Conservation (phyloP, 805 yeast genomes). For the Priceomyces medius region DNA sequence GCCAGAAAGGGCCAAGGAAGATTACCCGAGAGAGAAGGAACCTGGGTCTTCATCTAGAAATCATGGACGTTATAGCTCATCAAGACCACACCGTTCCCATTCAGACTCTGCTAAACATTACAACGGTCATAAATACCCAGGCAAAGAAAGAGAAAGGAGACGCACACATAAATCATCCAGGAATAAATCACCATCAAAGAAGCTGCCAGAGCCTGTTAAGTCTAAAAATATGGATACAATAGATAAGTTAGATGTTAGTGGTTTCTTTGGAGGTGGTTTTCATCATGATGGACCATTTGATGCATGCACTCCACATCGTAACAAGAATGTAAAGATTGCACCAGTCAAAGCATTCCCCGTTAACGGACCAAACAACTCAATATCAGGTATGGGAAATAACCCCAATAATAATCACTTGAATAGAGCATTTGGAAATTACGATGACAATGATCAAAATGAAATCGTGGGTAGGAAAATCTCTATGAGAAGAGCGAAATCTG, state of each 20-base stretch:
- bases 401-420: conserved; percentile 56
- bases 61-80: conserved; percentile 10
- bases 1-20: conserved; percentile 34
- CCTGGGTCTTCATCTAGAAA: conserved; percentile 18
- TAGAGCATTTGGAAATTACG: conserved; percentile 71
- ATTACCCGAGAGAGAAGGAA: conserved; percentile 55
- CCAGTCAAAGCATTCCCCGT: conserved; percentile 95
- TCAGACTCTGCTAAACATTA: conserved; percentile 14
- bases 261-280: conserved; percentile 88
- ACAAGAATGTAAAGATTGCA: conserved; percentile 69
- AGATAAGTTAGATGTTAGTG: conserved; percentile 94
- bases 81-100: conserved; percentile 23
- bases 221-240: conserved; percentile 86
- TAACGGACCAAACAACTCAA: conserved; percentile 89
- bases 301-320: conserved; percentile 96
- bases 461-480: conserved; percentile 29
- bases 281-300: conserved; percentile 99
- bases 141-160: conserved; percentile 18
- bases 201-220: conserved; percentile 45
- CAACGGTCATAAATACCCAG: conserved; percentile 10
- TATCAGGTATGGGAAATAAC: conserved; percentile 54
- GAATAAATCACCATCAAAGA: conserved; percentile 35
- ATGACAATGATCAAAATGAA: conserved; percentile 38
- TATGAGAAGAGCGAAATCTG: conserved; percentile 7
- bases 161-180: conserved; percentile 16